Conservation (phyloP, 768 basidiomycete genomes). For the Lactarius vividus region DNA sequence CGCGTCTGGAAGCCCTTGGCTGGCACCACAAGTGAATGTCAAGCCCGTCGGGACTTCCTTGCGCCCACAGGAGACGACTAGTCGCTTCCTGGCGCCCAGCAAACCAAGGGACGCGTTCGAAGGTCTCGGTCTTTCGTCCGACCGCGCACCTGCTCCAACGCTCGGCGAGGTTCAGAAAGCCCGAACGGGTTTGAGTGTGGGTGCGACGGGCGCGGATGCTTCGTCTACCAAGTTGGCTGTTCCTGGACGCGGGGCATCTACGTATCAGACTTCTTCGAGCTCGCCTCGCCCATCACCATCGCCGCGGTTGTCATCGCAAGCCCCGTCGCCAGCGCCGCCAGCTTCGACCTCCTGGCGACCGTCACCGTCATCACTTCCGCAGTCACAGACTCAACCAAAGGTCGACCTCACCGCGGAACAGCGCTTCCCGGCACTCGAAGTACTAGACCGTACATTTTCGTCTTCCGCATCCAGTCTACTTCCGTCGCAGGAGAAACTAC, state of each 20-base stretch:
- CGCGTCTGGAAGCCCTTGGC: constrained; percentile 9
- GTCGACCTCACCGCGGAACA: constrained; percentile 57
- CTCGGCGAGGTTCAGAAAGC: constrained; percentile 73
- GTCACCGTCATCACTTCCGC: constrained; percentile 18
- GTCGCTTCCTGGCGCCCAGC: constrained; percentile 19
- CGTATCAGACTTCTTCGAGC: constrained; percentile 7
- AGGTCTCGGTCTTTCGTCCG: constrained; percentile 57
- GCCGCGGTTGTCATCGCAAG: constrained; percentile 17
- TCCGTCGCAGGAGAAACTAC: constrained; percentile 11
- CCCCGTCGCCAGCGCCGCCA: constrained; percentile 23
- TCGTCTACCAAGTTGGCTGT: constrained; percentile 18
- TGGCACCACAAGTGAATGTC: constrained; percentile 1
- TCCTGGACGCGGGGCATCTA: constrained; percentile 17
- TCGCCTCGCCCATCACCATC: constrained; percentile 26
- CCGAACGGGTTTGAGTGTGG: constrained; percentile 63
- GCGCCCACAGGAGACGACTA: constrained; percentile 14
- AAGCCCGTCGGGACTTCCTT: constrained; percentile 12
- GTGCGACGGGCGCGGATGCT: constrained; percentile 21
- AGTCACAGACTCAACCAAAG: constrained; percentile 14
- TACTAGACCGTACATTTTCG: constrained; percentile 60
- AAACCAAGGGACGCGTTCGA: constrained; percentile 72
- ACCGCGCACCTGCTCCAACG: constrained; percentile 55
- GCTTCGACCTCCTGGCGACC: constrained; percentile 22
- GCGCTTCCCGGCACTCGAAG: constrained; percentile 86
- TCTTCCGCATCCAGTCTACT: constrained; percentile 29